Evolutionary conservation across 169 alveolate genomes (phyloP).

Genomic region (Eimeria necatrix): DNA sequence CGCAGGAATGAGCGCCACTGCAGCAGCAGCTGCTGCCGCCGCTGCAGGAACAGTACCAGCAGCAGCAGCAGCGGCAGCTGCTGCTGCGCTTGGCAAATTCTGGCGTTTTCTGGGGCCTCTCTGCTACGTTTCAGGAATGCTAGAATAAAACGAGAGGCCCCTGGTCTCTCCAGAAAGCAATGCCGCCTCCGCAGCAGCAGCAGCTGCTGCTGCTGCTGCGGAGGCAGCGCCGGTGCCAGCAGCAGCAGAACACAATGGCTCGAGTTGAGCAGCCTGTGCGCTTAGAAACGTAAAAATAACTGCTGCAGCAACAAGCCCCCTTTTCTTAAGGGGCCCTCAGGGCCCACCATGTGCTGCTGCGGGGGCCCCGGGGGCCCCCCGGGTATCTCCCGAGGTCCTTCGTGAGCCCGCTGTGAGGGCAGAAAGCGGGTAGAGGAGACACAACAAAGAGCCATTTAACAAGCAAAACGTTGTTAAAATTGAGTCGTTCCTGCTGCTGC

Average conservation of each 20-base stretch:
- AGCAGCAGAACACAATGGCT: too few relatives aligned
- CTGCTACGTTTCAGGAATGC: background rate
- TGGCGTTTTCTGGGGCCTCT: background rate
- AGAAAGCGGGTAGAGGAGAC: background rate
- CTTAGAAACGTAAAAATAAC: too few relatives aligned
- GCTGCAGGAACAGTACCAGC: background rate
- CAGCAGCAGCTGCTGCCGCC: background rate
- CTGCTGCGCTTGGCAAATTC: background rate
- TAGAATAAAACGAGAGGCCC: background rate
- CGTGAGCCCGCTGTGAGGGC: background rate
- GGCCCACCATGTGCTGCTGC: background rate
- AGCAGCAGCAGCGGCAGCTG: slow-evolving; percentile 17
- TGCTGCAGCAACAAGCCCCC: too few relatives aligned
- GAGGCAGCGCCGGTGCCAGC: too few relatives aligned
- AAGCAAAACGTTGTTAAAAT: too few relatives aligned
- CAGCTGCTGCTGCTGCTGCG: slow-evolving; percentile 52
- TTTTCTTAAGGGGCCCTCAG: too few relatives aligned
- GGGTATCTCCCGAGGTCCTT: background rate
- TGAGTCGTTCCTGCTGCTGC: slow-evolving; percentile 10
- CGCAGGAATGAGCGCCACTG: background rate
- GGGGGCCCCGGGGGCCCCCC: slow-evolving; percentile 33
- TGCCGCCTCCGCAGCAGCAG: background rate
- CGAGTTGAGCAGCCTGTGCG: too few relatives aligned
- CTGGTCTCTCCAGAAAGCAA: background rate
- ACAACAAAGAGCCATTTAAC: background rate